phyloP scores from a whole-genome alignment of 2,329 filamentous ascomycete species.

The Aspergillus fischeri region DNA sequence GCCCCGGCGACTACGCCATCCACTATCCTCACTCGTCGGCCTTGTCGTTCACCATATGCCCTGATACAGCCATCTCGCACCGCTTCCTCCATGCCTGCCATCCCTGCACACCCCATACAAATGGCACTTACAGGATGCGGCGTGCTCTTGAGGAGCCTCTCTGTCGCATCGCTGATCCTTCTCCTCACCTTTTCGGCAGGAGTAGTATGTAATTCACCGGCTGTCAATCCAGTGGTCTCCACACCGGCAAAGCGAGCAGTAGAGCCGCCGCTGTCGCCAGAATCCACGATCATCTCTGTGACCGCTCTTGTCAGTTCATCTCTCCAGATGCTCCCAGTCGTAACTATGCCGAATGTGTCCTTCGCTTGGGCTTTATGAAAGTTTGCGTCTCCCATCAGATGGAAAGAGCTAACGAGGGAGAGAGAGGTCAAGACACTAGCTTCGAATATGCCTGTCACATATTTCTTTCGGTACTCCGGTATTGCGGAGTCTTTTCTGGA shows the following conservation, averaged over 20 bases:
- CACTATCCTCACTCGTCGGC: constrained; percentile 62
- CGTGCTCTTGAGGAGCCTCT: constrained; percentile 54
- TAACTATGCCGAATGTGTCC: constrained; percentile 74
- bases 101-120: constrained; percentile 84
- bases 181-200: constrained; percentile 59
- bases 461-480: constrained; percentile 35
- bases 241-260: constrained; percentile 68
- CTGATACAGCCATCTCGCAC: constrained; percentile 67
- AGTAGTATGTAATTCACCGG: constrained; percentile 71
- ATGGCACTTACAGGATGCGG: constrained; percentile 58
- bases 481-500: constrained; percentile 22
- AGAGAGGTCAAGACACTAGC: constrained; percentile 67
- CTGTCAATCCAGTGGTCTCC: constrained; percentile 74
- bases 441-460: constrained; percentile 82
- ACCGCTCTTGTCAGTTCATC: constrained; percentile 65
- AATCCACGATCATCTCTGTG: constrained; percentile 55
- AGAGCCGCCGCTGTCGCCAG: constrained; percentile 27
- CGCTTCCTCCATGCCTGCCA: constrained; percentile 77
- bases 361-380: constrained; percentile 37
- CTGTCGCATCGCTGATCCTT: constrained; percentile 67
- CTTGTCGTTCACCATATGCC: constrained; percentile 58
- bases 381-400: constrained; percentile 18
- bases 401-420: constrained; percentile 47
- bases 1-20: constrained; percentile 57
- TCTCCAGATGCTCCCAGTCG: constrained; percentile 82